Base-by-base conservation (phyloP, 495 filamentous ascomycete genomes). In the Tuber calosporum region DNA sequence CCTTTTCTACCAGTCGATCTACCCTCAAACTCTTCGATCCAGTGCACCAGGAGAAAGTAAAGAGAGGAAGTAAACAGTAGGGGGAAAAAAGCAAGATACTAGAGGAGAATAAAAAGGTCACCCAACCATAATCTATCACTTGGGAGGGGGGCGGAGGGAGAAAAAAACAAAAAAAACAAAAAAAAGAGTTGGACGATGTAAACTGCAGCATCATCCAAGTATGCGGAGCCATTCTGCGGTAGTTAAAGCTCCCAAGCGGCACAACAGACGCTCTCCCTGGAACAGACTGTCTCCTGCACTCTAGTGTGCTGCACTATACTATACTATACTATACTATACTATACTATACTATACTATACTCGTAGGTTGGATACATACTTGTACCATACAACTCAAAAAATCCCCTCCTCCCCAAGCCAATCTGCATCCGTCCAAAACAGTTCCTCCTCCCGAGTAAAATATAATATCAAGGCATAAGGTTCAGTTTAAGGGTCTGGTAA, bases 361-460 rank as follows among this genome's bases (percentile, higher is more conserved):
- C 7, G 22, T 20, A 53, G 45, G 22, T 26, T 26, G 22, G 45
- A 4, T n/a, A 26, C 45, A 53, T 45, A n/a, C n/a, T n/a, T n/a
- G n/a, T n/a, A n/a, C n/a, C n/a, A n/a, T 48, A 53, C 26, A 53
- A 48, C 45, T 26, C 9, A 53, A 9, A 26, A 9, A 30, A 58
- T 8, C n/a, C 53, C 22, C n/a, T 22, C 19, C 4, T 11, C 17
- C 9, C 45, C 45, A 53, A 53, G 6, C 22, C 22, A 53, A 11
- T 26, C 45, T 53, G 45, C 48, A 58, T 26, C 48, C 48, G 19
- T 62, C 53, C 53, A 62, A 62, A 62, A 62, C 13, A 30, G 53
- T 62, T 34, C 11, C 53, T 62, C 53, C 53, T 62, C 53, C 53
- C 53, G 53, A 62, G 53, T 62, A 62, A 62, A 62, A 62, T 62